Conservation (phyloP, 1,284 basidiomycete genomes). For the Sporisorium exsertum region DNA sequence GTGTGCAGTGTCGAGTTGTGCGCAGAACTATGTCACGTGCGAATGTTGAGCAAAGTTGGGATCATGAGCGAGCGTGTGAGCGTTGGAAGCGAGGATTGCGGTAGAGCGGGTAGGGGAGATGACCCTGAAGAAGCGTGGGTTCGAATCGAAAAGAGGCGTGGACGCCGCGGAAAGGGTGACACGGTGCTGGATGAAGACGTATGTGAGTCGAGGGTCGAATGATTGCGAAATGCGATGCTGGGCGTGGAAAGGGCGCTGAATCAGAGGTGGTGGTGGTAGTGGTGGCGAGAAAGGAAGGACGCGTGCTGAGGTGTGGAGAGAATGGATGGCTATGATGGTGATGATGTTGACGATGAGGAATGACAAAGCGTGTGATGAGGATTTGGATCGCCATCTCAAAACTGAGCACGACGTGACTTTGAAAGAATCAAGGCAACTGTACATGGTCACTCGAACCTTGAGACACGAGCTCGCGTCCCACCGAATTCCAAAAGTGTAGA, state of each 20-base stretch:
- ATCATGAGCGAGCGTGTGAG: conserved; percentile 10
- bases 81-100: background rate
- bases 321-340: background rate
- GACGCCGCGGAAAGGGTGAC: background rate
- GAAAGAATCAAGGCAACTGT: conserved; percentile 1
- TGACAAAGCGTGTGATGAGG: conserved; percentile 13
- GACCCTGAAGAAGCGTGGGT: background rate
- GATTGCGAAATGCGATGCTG: conserved; percentile 1
- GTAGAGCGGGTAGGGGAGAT: background rate
- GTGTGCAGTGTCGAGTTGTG: background rate
- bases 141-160: background rate
- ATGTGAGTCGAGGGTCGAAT: background rate
- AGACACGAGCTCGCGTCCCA: conserved; percentile 11
- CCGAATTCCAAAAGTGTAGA: background rate
- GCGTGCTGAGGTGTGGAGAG: background rate
- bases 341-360: conserved; percentile 9
- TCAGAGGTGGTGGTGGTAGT: background rate
- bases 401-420: conserved; percentile 21
- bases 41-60: background rate
- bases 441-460: conserved; percentile 10
- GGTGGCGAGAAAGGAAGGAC: conserved; percentile 1
- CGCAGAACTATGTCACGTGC: conserved; percentile 11
- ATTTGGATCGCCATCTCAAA: conserved; percentile 8
- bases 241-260: background rate
- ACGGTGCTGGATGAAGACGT: background rate